A percentile compares a stretch with the other conserved stretches of the same genome.
Conservation (phyloP, 2,329 filamentous ascomycete genomes). For the Neurospora crassa region DNA sequence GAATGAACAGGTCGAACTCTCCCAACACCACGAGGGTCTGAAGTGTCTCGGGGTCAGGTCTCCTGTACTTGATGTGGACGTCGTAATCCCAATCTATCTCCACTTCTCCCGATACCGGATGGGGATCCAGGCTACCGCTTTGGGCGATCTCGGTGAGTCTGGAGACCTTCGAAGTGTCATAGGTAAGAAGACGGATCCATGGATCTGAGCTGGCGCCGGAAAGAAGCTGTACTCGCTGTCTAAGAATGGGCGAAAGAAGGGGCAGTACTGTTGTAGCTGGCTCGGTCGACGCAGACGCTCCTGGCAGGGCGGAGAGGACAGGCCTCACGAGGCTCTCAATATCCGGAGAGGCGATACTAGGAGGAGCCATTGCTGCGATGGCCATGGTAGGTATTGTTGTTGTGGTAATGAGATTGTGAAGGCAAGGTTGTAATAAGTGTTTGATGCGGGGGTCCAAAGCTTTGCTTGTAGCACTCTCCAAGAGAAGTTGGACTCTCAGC, state of each 20-base stretch:
- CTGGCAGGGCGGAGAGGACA: slow-evolving; percentile 50
- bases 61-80: slow-evolving; percentile 51
- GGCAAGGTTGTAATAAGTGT: not conserved
- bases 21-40: slow-evolving; percentile 55
- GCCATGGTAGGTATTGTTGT: not conserved
- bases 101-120: slow-evolving; percentile 71
- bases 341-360: slow-evolving; percentile 33
- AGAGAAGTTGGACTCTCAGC: not conserved
- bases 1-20: slow-evolving; percentile 50
- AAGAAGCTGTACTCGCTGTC: slow-evolving; percentile 57
- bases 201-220: slow-evolving; percentile 49
- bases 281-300: slow-evolving; percentile 46
- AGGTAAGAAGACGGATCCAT: slow-evolving; percentile 67
- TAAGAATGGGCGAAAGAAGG: slow-evolving; percentile 54
- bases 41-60: slow-evolving; percentile 67
- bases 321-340: slow-evolving; percentile 40
- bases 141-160: slow-evolving; percentile 52
- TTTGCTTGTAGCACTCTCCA: not conserved
- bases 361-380: slow-evolving; percentile 9
- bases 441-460: not conserved
- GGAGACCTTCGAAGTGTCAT: slow-evolving; percentile 47
- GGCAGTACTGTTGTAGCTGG: slow-evolving; percentile 48
- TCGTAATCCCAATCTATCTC: slow-evolving; percentile 63
- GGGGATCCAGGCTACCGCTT: slow-evolving; percentile 61
- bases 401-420: not conserved